These are phyloP conservation scores for Hypoxylon sp. DNA, from an alignment of 2,329 filamentous ascomycete species.

Conservation along the genomic window DNA sequence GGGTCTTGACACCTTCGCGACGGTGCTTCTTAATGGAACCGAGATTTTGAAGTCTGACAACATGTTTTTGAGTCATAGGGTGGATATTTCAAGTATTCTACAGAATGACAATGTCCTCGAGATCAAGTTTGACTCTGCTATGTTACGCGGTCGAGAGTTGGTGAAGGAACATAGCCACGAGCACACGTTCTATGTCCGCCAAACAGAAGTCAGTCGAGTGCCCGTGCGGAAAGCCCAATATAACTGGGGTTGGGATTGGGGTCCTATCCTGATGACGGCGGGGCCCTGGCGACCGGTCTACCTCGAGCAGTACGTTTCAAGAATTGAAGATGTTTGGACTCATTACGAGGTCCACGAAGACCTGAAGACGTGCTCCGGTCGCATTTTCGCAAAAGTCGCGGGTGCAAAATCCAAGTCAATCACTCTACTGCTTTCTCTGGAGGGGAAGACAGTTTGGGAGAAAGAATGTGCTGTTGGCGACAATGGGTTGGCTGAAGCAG, in stretches of 20 bases:
- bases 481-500: slow-evolving; percentile 41
- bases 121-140: slow-evolving; percentile 70
- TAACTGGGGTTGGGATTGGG: slow-evolving; percentile 82
- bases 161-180: slow-evolving; percentile 67
- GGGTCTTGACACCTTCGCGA: slow-evolving; percentile 75
- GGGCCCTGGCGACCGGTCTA: slow-evolving; percentile 77
- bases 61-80: slow-evolving; percentile 73
- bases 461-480: slow-evolving; percentile 39
- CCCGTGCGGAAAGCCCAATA: slow-evolving; percentile 77
- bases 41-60: slow-evolving; percentile 71
- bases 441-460: slow-evolving; percentile 41
- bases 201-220: slow-evolving; percentile 61
- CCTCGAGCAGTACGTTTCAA: slow-evolving; percentile 73
- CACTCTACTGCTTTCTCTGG: slow-evolving; percentile 48
- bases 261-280: slow-evolving; percentile 72
- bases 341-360: slow-evolving; percentile 56
- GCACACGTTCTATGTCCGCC: slow-evolving; percentile 68
- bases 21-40: slow-evolving; percentile 68
- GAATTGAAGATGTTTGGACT: slow-evolving; percentile 71
- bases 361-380: slow-evolving; percentile 57
- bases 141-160: slow-evolving; percentile 66
- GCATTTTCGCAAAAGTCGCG: slow-evolving; percentile 57
- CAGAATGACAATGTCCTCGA: slow-evolving; percentile 63
- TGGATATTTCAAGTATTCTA: slow-evolving; percentile 64
- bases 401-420: slow-evolving; percentile 52